Conservation (phyloP, 2,329 filamentous ascomycete genomes). For the Arthrinium puccinioides region DNA sequence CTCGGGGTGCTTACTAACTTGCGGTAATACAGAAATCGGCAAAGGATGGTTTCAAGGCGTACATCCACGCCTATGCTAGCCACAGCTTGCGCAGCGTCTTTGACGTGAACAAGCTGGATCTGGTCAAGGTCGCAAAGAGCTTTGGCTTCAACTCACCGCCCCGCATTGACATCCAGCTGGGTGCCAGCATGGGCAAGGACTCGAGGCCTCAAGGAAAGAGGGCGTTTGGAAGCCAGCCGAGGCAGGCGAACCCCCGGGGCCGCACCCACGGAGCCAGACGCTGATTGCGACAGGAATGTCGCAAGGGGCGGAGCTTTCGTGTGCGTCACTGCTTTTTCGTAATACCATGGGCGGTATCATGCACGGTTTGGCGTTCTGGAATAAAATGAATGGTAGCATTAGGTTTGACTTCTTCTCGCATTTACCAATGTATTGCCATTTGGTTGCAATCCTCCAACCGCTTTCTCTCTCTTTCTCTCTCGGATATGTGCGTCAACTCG, state of each 20-base stretch:
- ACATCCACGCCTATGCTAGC: conserved; percentile 90
- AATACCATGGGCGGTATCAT: conserved; percentile 3
- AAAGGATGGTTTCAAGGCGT: conserved; percentile 75
- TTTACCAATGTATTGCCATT: no score
- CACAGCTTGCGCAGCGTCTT: conserved; percentile 80
- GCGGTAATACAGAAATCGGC: conserved; percentile 25
- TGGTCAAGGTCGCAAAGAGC: conserved; percentile 76
- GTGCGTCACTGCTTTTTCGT: conserved; percentile 1
- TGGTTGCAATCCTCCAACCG: no score
- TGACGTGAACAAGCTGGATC: conserved; percentile 73
- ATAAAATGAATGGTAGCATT: not conserved
- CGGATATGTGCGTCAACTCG: no score
- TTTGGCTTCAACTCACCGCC: conserved; percentile 77
- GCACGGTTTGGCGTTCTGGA: conserved; percentile 4
- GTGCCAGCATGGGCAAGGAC: conserved; percentile 66
- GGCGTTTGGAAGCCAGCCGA: conserved; percentile 72
- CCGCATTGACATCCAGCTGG: conserved; percentile 70
- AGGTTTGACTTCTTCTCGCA: no score
- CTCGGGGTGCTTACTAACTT: no score
- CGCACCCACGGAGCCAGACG: no score
- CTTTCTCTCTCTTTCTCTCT: not conserved
- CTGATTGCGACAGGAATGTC: no score
- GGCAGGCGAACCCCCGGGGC: conserved; percentile 33
- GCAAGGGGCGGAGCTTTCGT: not conserved
- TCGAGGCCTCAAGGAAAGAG: conserved; percentile 60